Evolutionary conservation across 2,329 filamentous ascomycete genomes (phyloP), one percentile per base, ranked within the genome.

Genomic region (Eutypella sp.): DNA sequence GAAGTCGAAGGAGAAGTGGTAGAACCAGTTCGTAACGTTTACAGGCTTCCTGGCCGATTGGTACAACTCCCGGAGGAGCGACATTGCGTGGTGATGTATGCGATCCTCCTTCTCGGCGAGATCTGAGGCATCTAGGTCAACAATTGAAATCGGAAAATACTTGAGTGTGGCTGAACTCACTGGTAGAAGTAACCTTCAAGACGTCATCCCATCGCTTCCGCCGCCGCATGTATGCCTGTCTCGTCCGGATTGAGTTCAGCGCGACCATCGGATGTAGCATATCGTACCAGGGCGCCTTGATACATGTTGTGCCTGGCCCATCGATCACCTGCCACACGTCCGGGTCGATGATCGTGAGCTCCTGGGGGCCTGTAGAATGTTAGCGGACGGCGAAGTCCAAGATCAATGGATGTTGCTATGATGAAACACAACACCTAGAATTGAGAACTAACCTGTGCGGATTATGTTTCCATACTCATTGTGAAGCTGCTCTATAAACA

Each of bases 121-220:
- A 19, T 41, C 13, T 15, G 13, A 11, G 5, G 11, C 13, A 15
- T 11, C 29, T n/a, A 33, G 13, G 7, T 29, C 25, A 29, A 29
- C 13, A 5, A 33, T 34, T 6, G 16, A n/a, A 15, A 33, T 15
- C 11, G 16, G 29, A 33, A 15, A 5, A 33, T 33, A 33, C 11
- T 33, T 33, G 11, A 11, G 29, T 33, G 29, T 48, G 24, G 29
- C n/a, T 6, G 16, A 24, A 25, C 46, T 48, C 44, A 47, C 41
- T 38, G n/a, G 19, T 15, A 4, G 33, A 22, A 15, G 39, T 42
- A 19, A 49, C 22, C 8, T 44, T 15, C 6, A 54, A 40, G n/a
- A 47, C 49, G 6, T 52, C 49, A 31, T 51, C 49, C 52, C 52
- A 54, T 39, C 29, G 22, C 22, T 47, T 50, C 3, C 52, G 52